Base-by-base conservation (phyloP, 129 eudicot genomes). In the Tanacetum coccineum region DNA sequence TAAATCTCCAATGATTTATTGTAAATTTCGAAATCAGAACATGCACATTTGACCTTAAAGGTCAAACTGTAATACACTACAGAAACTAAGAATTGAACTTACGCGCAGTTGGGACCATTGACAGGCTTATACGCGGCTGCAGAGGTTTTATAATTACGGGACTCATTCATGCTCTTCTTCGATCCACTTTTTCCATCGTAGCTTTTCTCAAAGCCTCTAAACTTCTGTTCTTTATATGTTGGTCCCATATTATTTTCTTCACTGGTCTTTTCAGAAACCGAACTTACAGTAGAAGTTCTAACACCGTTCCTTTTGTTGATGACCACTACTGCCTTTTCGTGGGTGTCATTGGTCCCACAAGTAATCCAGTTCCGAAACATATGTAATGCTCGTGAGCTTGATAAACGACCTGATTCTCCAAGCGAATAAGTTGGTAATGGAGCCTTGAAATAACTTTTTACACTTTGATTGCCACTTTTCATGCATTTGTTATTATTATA, bases 71-170 rank as follows among this genome's bases (percentile, higher is more conserved):
- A 42, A 22, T 17, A 61, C 42, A 36, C 2, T 36, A 9, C 42
- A 49, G 56, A 52, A 68, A 68, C 70, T 7, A 75, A 51, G 48
- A 54, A 21, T 17, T 53, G 46, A 74, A 79, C 96, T 80, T 77
- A 86, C 96, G 94, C 81, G 81, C 96, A 89, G 17, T 75, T 81
- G 0, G 96, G 96, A 10, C 87, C 85, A 67, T 81, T 81, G 18
- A 78, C 10, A 13, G 88, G 96, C 76, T 76, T 86, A 58, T 81
- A 79, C 51, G 85, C 66, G 28, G 80, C 74, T 71, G 66, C 60
- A 72, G 50, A 76, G 26, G 86, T 52, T 62, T 63, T 83, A 10
- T 55, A 59, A 18, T 47, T 70, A 21, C 54, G 48, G 20, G 40
- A 50, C 48, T 68, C 78, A 44, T 60, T 62, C 71, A 60, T 81